These are phyloP conservation scores for Xylaria sp. DNA, from an alignment of 2,329 filamentous ascomycete genomes.

Conservation along the genomic window DNA sequence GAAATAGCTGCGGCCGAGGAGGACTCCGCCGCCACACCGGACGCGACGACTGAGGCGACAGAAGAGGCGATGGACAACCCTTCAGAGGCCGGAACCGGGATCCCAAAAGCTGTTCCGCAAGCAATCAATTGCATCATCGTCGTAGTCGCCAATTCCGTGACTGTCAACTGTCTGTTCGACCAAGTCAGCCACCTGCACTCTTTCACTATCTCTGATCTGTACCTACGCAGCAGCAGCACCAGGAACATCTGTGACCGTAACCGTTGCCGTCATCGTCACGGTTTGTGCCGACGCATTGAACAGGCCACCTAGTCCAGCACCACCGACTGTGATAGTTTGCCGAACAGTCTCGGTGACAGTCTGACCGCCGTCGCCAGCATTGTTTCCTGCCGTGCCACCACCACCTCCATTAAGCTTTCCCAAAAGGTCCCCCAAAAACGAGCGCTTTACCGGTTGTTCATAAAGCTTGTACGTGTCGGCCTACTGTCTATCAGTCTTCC, in stretches of 20 bases:
- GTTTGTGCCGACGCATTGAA: conserved; percentile 26
- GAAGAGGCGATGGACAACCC: conserved; percentile 46
- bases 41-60: conserved; percentile 41
- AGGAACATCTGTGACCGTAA: conserved; percentile 54
- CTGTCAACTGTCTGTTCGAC: conserved; percentile 33
- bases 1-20: conserved; percentile 27
- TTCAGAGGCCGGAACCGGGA: conserved; percentile 40
- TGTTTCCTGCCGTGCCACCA: background rate
- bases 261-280: conserved; percentile 40
- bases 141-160: conserved; percentile 43
- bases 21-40: conserved; percentile 30
- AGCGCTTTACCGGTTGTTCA: conserved; percentile 30
- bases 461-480: conserved; percentile 25
- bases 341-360: conserved; percentile 35
- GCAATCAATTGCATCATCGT: conserved; percentile 49
- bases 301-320: conserved; percentile 15
- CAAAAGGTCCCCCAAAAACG: conserved; percentile 25
- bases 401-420: conserved; percentile 14
- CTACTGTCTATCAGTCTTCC: conserved; percentile 20
- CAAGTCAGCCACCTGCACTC: conserved; percentile 13
- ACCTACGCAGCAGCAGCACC: conserved; percentile 22
- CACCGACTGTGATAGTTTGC: conserved; percentile 36
- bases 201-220: conserved; percentile 25
- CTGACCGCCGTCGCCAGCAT: background rate
- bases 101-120: conserved; percentile 42